Percentiles rank a stretch among this genome's conserved stretches.
phyloP scores from a whole-genome alignment of 1,284 basidiomycete genomes.

The Ceratobasidium sp. region DNA sequence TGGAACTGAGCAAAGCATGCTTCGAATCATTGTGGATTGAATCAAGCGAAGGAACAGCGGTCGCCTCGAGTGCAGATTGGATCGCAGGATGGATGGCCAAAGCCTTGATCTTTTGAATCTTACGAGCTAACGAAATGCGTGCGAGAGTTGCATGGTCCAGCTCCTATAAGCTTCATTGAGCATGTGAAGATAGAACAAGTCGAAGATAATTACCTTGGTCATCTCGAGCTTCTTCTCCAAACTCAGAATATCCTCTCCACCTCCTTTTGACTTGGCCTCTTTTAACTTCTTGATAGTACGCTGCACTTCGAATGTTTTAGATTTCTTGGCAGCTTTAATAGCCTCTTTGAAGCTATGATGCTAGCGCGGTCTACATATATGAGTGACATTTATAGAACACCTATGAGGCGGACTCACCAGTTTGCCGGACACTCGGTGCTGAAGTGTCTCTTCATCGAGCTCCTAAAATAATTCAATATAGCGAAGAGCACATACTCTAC shows the following conservation, averaged over 20 bases:
- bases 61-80: conserved; percentile 55
- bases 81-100: conserved; percentile 59
- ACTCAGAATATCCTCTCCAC: conserved; percentile 55
- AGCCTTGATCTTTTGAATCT: conserved; percentile 74
- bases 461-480: background rate
- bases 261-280: conserved; percentile 47
- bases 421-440: conserved; percentile 50
- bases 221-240: conserved; percentile 72
- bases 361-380: conserved; percentile 51
- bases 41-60: conserved; percentile 51
- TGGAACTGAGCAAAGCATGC: conserved; percentile 69
- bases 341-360: conserved; percentile 74
- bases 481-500: background rate
- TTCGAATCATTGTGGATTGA: conserved; percentile 64
- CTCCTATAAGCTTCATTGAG: conserved; percentile 54
- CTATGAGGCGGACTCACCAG: conserved; percentile 50
- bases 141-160: conserved; percentile 67
- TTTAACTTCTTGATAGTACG: conserved; percentile 86
- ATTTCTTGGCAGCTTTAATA: conserved; percentile 77
- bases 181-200: conserved; percentile 4
- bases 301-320: conserved; percentile 82
- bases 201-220: conserved; percentile 66
- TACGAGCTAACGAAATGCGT: conserved; percentile 68
- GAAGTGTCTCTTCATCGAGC: background rate
- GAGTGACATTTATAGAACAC: background rate